Conservation (phyloP, 371 early-diverging fungal genomes). For the Cokeromyces recurvatus region DNA sequence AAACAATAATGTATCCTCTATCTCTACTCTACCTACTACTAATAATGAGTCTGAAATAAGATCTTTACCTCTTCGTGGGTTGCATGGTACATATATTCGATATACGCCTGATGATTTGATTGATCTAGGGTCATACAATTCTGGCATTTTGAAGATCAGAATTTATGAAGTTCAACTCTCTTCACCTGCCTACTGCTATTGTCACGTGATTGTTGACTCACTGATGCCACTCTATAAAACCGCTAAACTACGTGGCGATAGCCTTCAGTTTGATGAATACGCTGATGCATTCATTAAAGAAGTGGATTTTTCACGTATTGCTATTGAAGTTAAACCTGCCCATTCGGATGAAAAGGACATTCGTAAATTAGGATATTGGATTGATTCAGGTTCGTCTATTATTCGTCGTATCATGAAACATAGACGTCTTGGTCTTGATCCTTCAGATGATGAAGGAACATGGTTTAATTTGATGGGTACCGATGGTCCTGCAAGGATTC, state of each 20-base stretch:
- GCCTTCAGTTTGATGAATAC: slow-evolving; percentile 31
- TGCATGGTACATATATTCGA: slow-evolving; percentile 25
- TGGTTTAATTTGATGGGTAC: slow-evolving; percentile 41
- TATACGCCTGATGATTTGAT: slow-evolving; percentile 45
- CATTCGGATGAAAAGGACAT: slow-evolving; percentile 29
- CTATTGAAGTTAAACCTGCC: slow-evolving; percentile 44
- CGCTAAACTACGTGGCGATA: slow-evolving; percentile 30
- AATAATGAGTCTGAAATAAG: background rate
- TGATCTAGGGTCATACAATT: slow-evolving; percentile 31
- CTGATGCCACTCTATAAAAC: slow-evolving; percentile 40
- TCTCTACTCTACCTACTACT: slow-evolving; percentile 1
- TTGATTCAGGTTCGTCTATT: slow-evolving; percentile 26
- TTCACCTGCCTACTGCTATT: slow-evolving; percentile 18
- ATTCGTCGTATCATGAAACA: slow-evolving; percentile 32
- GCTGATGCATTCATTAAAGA: slow-evolving; percentile 60
- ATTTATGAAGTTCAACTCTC: slow-evolving; percentile 41
- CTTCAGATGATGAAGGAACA: slow-evolving; percentile 19
- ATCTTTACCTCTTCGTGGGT: slow-evolving; percentile 14
- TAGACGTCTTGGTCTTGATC: slow-evolving; percentile 10
- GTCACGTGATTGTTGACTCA: slow-evolving; percentile 36
- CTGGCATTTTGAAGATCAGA: slow-evolving; percentile 35
- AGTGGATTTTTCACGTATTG: slow-evolving; percentile 56
- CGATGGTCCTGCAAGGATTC: slow-evolving; percentile 36
- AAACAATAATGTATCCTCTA: slow-evolving; percentile 3
- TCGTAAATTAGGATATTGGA: slow-evolving; percentile 33